Percentiles rank a stretch among this genome's conserved stretches.
Conservation (phyloP, 2,329 filamentous ascomycete species). For the Nakataea oryzae region DNA sequence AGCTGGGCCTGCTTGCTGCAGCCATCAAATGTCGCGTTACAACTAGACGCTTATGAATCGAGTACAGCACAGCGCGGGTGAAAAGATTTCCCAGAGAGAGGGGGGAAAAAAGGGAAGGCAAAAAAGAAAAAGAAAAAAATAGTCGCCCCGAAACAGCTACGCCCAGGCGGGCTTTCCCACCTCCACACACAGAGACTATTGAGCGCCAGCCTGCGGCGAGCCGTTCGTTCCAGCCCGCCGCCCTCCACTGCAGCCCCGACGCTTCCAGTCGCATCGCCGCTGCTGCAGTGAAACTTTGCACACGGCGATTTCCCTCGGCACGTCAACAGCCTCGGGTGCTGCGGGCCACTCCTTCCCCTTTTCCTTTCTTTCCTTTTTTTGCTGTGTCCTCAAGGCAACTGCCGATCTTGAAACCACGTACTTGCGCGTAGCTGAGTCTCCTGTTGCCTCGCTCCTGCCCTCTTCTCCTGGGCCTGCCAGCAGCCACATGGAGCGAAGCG, state of each 20-base stretch:
- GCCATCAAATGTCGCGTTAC: neutral
- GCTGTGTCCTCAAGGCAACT: neutral
- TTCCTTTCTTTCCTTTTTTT: neutral
- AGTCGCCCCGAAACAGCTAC: neutral
- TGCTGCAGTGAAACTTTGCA: neutral
- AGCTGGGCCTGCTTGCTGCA: neutral
- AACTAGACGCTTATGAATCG: neutral
- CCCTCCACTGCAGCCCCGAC: neutral
- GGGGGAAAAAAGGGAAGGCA: too few species aligned
- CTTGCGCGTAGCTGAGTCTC: neutral
- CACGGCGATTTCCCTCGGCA: neutral
- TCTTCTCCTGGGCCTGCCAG: neutral
- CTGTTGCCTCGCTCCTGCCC: neutral
- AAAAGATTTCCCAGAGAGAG: too few species aligned
- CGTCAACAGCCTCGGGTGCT: neutral
- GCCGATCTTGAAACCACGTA: neutral
- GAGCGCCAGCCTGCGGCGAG: neutral
- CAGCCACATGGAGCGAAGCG: neutral
- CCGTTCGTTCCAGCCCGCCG: neutral
- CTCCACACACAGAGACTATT: neutral
- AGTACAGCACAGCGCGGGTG: neutral
- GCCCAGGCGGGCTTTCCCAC: neutral
- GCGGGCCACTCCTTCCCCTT: neutral
- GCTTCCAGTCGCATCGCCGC: neutral
- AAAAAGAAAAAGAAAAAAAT: too few species aligned